These are phyloP conservation scores for Apiotrichum akiyoshidainum DNA, from an alignment of 1,284 basidiomycete species.

Conservation along the genomic window DNA sequence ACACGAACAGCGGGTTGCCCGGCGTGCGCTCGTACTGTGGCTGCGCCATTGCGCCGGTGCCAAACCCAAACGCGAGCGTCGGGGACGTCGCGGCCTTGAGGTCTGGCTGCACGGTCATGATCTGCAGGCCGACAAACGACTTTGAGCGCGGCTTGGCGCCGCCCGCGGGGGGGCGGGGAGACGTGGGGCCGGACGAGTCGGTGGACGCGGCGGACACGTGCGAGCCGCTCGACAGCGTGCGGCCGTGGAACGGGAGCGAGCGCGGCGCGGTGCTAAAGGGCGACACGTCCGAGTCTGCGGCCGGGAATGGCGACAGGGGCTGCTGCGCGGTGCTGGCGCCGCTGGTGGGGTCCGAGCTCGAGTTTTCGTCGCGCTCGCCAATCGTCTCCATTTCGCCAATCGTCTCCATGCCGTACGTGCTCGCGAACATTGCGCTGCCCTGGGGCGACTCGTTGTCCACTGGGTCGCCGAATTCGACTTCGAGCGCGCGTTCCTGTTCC, in stretches of 20 bases:
- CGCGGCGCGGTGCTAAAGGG: not conserved
- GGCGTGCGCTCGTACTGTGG: slow-evolving; percentile 40
- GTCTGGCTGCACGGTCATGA: slow-evolving; percentile 1
- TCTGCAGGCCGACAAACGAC: slow-evolving; percentile 7
- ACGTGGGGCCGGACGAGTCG: not conserved
- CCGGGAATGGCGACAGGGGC: not conserved
- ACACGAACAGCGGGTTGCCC: slow-evolving; percentile 45
- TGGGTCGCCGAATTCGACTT: slow-evolving; percentile 33
- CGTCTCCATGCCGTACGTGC: slow-evolving; percentile 24
- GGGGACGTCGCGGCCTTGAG: not conserved
- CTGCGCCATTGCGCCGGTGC: not conserved
- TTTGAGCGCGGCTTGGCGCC: not conserved
- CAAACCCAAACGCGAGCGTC: no score
- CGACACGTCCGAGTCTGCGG: not conserved
- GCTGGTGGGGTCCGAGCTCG: not conserved
- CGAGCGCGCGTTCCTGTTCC: slow-evolving; percentile 18
- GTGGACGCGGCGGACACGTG: not conserved
- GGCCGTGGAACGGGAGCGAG: not conserved
- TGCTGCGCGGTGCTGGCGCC: not conserved
- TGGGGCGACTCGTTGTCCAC: slow-evolving; percentile 18
- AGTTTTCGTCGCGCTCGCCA: slow-evolving; percentile 25
- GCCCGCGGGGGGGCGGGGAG: no score
- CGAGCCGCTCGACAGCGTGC: not conserved
- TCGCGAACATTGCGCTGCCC: slow-evolving; percentile 10
- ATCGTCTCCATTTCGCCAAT: slow-evolving; percentile 37